These are phyloP conservation scores for Ramularia collo-cygni DNA, from an alignment of 2,329 filamentous ascomycete genomes.

Conservation along the genomic window DNA sequence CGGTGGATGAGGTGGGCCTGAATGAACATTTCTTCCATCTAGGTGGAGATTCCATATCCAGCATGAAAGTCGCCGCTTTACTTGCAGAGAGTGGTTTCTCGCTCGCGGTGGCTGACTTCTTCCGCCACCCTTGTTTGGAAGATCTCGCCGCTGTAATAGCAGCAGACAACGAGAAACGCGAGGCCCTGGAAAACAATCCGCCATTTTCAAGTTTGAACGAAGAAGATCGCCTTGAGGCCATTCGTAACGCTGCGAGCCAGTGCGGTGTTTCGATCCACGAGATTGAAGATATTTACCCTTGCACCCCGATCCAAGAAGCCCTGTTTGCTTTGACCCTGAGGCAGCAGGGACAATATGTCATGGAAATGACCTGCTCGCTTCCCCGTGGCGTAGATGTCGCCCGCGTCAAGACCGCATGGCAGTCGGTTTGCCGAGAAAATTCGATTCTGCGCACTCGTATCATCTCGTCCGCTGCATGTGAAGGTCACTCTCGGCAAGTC, in stretches of 20 bases:
- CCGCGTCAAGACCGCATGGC: slow-evolving; percentile 32
- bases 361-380: background rate
- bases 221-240: background rate
- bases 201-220: slow-evolving; percentile 4
- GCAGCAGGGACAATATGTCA: background rate
- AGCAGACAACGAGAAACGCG: too few relatives aligned
- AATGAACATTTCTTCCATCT: slow-evolving; percentile 40
- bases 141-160: too few relatives aligned
- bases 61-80: slow-evolving; percentile 40
- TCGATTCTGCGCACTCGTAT: slow-evolving; percentile 36
- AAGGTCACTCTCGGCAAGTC: too few relatives aligned
- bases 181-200: background rate
- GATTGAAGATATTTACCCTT: slow-evolving; percentile 47
- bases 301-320: slow-evolving; percentile 6
- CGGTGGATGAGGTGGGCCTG: background rate
- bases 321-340: background rate
- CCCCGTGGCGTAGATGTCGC: slow-evolving; percentile 24
- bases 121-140: slow-evolving; percentile 26
- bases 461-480: slow-evolving; percentile 18
- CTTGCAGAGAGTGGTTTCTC: slow-evolving; percentile 32
- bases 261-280: slow-evolving; percentile 9
- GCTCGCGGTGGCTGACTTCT: slow-evolving; percentile 40
- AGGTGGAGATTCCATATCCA: slow-evolving; percentile 41
- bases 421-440: slow-evolving; percentile 24
- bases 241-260: slow-evolving; percentile 1